Evolutionary conservation across 768 basidiomycete species (phyloP).

Genomic region (Coprinopsis sp.): DNA sequence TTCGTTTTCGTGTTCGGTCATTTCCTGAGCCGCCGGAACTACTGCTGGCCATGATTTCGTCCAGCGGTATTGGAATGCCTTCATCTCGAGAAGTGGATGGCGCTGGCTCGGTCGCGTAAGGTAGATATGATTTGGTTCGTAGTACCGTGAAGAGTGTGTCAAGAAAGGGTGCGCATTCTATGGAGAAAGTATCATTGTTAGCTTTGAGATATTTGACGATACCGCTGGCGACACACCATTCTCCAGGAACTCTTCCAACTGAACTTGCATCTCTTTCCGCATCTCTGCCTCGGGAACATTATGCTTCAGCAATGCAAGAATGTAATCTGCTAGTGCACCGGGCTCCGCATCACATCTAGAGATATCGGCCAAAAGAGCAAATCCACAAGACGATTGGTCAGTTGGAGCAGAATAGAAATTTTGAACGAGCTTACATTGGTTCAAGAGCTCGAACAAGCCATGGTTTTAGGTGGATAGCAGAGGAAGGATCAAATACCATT

Average conservation of each 20-base stretch:
- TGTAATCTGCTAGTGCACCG: conserved; percentile 87
- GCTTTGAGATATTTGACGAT: conserved; percentile 4
- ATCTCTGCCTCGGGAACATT: conserved; percentile 81
- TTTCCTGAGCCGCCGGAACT: conserved; percentile 37
- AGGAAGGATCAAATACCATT: conserved; percentile 69
- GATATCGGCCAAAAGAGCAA: conserved; percentile 7
- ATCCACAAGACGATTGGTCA: no score
- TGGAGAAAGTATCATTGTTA: conserved; percentile 21
- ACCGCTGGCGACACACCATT: conserved; percentile 49
- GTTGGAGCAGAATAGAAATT: conserved; percentile 7
- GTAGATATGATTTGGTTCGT: conserved; percentile 80
- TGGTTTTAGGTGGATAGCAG: conserved; percentile 65
- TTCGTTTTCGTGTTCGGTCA: conserved; percentile 59
- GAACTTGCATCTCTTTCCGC: conserved; percentile 66
- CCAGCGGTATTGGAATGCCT: conserved; percentile 80
- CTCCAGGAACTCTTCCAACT: conserved; percentile 92
- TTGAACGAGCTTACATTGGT: conserved; percentile 64
- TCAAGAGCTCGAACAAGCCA: conserved; percentile 89
- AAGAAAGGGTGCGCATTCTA: conserved; percentile 75
- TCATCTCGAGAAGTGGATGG: conserved; percentile 33
- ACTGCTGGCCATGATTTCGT: conserved; percentile 41
- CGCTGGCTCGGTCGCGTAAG: conserved; percentile 50
- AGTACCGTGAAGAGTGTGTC: conserved; percentile 83
- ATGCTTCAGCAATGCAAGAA: conserved; percentile 89
- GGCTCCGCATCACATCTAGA: conserved; percentile 95